Percentiles rank a stretch among this genome's conserved stretches.
Conservation (phyloP, 345 rosid genomes). For the Pelargonium nanum region DNA sequence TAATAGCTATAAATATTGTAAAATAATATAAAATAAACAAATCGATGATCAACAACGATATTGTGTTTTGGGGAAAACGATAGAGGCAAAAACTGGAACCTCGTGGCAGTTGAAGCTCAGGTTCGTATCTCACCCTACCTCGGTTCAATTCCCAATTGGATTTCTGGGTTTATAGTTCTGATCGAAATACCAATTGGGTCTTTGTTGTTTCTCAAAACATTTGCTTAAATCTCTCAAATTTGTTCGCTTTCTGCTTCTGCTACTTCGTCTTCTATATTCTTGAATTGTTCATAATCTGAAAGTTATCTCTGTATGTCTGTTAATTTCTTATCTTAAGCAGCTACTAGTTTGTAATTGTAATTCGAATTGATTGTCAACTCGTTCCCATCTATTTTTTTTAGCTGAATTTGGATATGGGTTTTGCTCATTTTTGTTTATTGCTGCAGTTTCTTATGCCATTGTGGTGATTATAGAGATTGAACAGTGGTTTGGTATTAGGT, state of each 20-base stretch:
- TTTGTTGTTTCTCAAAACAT: background rate
- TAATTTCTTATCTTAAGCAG: background rate
- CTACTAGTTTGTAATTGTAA: background rate
- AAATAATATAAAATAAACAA: no score
- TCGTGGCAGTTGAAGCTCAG: background rate
- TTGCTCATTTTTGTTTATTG: background rate
- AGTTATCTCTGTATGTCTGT: background rate
- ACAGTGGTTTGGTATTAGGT: background rate
- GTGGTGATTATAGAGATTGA: background rate
- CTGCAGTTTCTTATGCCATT: background rate
- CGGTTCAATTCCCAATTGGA: background rate
- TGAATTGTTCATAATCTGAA: background rate
- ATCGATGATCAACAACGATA: background rate
- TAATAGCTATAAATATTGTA: no score
- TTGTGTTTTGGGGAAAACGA: background rate
- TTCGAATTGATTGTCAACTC: background rate
- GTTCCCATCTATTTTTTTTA: background rate
- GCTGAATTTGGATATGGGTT: constrained; percentile 2
- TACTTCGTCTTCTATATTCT: no score
- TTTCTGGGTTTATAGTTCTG: background rate
- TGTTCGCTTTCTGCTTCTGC: background rate
- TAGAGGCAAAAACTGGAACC: no score
- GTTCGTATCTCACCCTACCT: background rate
- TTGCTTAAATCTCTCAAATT: background rate
- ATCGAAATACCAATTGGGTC: background rate